Evolutionary conservation across 148 eudicot genomes (phyloP).

Genomic region (Camellia granthamiana): DNA sequence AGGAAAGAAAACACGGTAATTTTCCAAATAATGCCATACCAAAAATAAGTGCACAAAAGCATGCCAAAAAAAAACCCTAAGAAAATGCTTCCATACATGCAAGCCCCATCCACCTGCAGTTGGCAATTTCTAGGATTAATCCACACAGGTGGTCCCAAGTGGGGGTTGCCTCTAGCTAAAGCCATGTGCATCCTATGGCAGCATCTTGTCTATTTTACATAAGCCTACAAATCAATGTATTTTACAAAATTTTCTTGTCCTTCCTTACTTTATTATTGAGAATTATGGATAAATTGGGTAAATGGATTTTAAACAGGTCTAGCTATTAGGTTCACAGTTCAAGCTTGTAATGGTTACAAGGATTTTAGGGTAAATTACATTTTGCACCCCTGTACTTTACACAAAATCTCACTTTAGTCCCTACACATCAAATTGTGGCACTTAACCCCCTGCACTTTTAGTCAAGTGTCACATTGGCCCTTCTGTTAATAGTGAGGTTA

Average conservation of each 20-base stretch:
- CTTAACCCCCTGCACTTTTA: no score
- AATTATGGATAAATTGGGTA: neutral
- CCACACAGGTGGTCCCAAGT: neutral
- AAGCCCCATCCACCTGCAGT: neutral
- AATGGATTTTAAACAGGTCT: neutral
- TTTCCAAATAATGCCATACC: conserved; percentile 2
- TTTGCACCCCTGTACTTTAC: no score
- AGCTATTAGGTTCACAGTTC: neutral
- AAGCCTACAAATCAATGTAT: neutral
- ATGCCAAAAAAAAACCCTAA: neutral
- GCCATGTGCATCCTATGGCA: neutral
- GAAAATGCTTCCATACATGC: neutral
- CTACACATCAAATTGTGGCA: no score
- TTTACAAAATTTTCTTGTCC: neutral
- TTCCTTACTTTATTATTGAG: neutral
- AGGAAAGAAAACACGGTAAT: neutral
- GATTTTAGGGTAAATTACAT: no score
- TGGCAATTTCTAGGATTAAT: no score
- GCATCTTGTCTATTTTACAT: no score
- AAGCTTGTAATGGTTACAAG: no score
- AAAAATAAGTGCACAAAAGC: neutral
- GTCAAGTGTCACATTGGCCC: no score
- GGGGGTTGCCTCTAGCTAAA: neutral
- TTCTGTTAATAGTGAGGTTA: no score
- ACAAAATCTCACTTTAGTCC: no score